phyloP scores from a whole-genome alignment of 164 flowering plant species.

The Nelumbo lutea region DNA sequence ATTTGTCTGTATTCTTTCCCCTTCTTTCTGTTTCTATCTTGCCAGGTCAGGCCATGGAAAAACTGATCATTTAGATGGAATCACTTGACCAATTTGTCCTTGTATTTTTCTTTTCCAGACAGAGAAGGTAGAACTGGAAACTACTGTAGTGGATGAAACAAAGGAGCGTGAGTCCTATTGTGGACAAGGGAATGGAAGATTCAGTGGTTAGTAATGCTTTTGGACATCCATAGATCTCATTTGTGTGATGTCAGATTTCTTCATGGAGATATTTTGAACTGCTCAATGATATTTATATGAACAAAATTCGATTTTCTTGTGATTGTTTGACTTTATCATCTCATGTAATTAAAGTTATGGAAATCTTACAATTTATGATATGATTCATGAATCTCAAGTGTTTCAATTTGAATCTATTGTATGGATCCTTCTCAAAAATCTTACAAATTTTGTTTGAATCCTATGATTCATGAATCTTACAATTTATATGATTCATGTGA shows the following conservation, averaged over 20 bases:
- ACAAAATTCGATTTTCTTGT: too few relatives aligned
- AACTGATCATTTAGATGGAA: background rate
- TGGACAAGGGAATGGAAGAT: slow-evolving; percentile 86
- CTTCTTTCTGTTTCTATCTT: background rate
- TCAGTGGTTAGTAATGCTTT: slow-evolving; percentile 68
- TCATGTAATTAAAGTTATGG: too few relatives aligned
- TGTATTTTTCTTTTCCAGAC: slow-evolving; percentile 45
- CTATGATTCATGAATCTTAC: too few relatives aligned
- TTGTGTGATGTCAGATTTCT: background rate
- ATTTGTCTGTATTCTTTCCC: background rate
- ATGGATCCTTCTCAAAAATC: too few relatives aligned
- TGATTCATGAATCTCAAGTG: too few relatives aligned
- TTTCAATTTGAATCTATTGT: too few relatives aligned
- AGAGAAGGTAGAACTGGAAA: slow-evolving; percentile 94
- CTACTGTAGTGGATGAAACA: slow-evolving; percentile 96
- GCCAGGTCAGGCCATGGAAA: background rate
- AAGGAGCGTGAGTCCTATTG: slow-evolving; percentile 80
- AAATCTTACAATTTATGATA: too few relatives aligned
- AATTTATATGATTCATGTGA: too few relatives aligned
- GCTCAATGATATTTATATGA: background rate
- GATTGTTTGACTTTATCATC: too few relatives aligned
- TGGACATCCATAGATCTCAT: background rate
- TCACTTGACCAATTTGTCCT: background rate
- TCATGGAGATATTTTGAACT: background rate
- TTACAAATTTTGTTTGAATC: too few relatives aligned